Conservation (phyloP, 2,329 filamentous ascomycete species). For the Gaeumannomyces tritici region DNA sequence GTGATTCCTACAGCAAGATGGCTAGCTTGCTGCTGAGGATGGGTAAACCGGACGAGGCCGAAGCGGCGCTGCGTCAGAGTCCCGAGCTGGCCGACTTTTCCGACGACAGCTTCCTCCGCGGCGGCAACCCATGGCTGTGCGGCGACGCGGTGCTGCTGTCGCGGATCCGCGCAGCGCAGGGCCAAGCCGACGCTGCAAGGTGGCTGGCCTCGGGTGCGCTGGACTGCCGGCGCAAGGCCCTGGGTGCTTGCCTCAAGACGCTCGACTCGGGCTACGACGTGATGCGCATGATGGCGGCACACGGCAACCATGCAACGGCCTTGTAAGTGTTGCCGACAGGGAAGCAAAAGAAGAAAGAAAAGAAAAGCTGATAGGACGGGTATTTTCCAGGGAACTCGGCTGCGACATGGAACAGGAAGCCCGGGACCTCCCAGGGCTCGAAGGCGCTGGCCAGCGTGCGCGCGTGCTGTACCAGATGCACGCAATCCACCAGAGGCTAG, state of each 20-base stretch:
- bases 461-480: slow-evolving; percentile 14
- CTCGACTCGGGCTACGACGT: slow-evolving; percentile 15
- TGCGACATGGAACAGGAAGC: slow-evolving; percentile 13
- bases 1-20: slow-evolving; percentile 28
- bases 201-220: slow-evolving; percentile 14
- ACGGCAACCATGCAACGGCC: slow-evolving; percentile 10
- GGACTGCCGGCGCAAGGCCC: slow-evolving; percentile 13
- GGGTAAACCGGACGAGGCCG: slow-evolving; percentile 21
- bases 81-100: slow-evolving; percentile 23
- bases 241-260: slow-evolving; percentile 15
- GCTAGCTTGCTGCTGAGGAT: slow-evolving; percentile 22
- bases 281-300: slow-evolving; percentile 9
- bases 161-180: slow-evolving; percentile 13
- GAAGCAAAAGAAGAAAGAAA: not conserved
- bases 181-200: slow-evolving; percentile 11
- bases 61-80: slow-evolving; percentile 21
- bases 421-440: slow-evolving; percentile 13
- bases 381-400: not conserved
- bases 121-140: slow-evolving; percentile 16
- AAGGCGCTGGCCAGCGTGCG: slow-evolving; percentile 15
- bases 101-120: slow-evolving; percentile 25
- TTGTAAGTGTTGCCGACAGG: slow-evolving; percentile 12
- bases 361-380: not conserved
- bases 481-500: slow-evolving; percentile 4
- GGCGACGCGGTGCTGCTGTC: slow-evolving; percentile 18